Conservation (phyloP, 78 protist species). For the Dictyostelium capitatum region DNA sequence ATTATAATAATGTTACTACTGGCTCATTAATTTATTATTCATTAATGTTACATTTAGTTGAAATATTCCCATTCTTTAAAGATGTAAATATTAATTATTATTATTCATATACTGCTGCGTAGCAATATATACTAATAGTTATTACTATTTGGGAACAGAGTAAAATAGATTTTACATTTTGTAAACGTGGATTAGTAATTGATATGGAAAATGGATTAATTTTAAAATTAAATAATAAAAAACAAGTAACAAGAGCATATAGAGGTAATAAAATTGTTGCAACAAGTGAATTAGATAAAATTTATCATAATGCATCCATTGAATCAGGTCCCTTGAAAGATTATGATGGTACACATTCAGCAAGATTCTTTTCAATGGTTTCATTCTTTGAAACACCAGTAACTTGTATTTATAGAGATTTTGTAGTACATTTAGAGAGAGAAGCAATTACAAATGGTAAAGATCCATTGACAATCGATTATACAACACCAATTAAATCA, state of each 20-base stretch:
- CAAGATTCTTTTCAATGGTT: constrained; percentile 45
- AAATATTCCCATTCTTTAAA: constrained; percentile 34
- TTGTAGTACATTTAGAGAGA: not conserved
- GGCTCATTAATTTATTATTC: not conserved
- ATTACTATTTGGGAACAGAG: not conserved
- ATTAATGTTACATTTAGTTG: not conserved
- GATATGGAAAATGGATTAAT: constrained; percentile 53
- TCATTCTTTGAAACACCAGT: constrained; percentile 49
- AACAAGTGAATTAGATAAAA: not conserved
- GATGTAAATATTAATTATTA: not conserved
- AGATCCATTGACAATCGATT: not conserved
- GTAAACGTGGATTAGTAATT: constrained; percentile 38
- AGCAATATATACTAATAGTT: not conserved
- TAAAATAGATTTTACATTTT: constrained; percentile 16
- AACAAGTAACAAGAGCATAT: constrained; percentile 42
- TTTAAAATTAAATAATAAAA: constrained; percentile 42
- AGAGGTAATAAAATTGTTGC: not conserved
- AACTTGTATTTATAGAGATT: constrained; percentile 5
- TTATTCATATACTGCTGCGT: too few species aligned
- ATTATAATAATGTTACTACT: not conserved
- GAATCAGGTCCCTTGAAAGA: constrained; percentile 10
- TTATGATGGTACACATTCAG: constrained; percentile 8
- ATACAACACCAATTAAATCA: not conserved
- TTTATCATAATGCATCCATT: not conserved
- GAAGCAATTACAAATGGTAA: not conserved